A percentile compares a stretch with the other conserved stretches of the same genome.
These are phyloP conservation scores for Phytophthora colocasiae DNA, from an alignment of 352 stramenopile species.

Conservation along the genomic window DNA sequence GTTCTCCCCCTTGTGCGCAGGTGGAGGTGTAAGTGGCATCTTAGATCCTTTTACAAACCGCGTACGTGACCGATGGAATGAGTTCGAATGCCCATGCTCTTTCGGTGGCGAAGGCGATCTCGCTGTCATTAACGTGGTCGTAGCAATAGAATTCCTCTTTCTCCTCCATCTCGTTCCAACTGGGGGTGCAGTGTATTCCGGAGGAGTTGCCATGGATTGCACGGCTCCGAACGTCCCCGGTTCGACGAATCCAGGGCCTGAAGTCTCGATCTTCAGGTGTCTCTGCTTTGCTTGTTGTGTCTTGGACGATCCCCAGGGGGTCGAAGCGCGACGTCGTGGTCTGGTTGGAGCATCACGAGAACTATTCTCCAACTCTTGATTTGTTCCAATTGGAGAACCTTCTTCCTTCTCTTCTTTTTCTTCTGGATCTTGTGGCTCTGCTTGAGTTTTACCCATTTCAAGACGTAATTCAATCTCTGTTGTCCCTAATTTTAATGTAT, in stretches of 20 bases:
- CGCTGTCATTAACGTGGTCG: constrained; percentile 27
- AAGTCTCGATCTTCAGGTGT: constrained; percentile 45
- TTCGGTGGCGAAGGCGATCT: constrained; percentile 30
- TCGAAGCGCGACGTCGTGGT: constrained; percentile 21
- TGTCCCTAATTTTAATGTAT: constrained; percentile 59
- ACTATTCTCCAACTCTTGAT: constrained; percentile 22
- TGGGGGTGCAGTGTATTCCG: constrained; percentile 69
- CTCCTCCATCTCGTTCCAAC: constrained; percentile 51
- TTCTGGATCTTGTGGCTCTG: constrained; percentile 8
- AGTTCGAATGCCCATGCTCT: constrained; percentile 14
- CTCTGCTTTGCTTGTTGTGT: constrained; percentile 27
- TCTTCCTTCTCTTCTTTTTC: constrained; percentile 17
- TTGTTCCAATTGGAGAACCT: constrained; percentile 6
- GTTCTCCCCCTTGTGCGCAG: constrained; percentile 6
- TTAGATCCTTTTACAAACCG: constrained; percentile 28
- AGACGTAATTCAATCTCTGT: constrained; percentile 62
- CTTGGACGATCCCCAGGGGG: constrained; percentile 17
- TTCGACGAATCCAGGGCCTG: constrained; percentile 21
- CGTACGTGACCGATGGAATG: constrained; percentile 34
- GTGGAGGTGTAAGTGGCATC: constrained; percentile 12
- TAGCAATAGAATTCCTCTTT: constrained; percentile 62
- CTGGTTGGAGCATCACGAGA: background rate
- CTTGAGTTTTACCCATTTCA: constrained; percentile 13
- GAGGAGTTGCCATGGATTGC: constrained; percentile 28
- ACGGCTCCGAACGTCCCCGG: background rate